Evolutionary conservation across 1,284 basidiomycete species (phyloP).

Genomic region (Malassezia pachydermatis): DNA sequence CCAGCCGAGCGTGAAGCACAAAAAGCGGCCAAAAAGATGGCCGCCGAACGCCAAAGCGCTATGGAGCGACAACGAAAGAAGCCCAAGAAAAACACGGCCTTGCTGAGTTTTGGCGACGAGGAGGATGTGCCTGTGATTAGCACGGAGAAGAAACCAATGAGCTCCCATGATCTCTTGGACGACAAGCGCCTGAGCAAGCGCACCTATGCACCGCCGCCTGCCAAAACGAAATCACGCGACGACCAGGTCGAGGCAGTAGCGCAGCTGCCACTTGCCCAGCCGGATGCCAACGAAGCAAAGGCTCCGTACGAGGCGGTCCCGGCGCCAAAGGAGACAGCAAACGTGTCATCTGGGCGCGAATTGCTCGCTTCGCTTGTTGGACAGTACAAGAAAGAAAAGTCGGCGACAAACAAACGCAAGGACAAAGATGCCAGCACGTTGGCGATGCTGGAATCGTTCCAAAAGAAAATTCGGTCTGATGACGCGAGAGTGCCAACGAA

Average conservation of each 20-base stretch:
- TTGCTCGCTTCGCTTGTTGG: constrained; percentile 1
- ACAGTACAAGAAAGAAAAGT: constrained; percentile 4
- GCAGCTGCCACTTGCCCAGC: not conserved
- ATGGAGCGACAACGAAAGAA: constrained; percentile 15
- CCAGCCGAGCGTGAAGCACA: constrained; percentile 76
- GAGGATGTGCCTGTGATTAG: constrained; percentile 24
- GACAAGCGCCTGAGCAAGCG: constrained; percentile 29
- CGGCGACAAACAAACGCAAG: not conserved
- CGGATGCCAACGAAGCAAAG: too few species aligned
- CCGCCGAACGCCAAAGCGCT: not conserved
- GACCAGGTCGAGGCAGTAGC: too few species aligned
- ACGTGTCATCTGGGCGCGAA: not conserved
- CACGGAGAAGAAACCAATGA: constrained; percentile 24
- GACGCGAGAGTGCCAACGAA: not conserved
- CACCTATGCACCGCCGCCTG: too few species aligned
- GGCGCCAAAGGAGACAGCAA: not conserved
- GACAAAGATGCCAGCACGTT: not conserved
- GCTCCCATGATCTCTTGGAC: constrained; percentile 40
- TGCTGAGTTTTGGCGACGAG: constrained; percentile 37
- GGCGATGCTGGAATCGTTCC: not conserved
- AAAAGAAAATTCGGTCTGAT: not conserved
- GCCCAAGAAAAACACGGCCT: constrained; percentile 25
- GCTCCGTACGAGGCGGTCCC: not conserved
- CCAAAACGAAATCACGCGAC: too few species aligned
- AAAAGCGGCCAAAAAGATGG: constrained; percentile 46